Conservation (phyloP, 2,329 filamentous ascomycete species). For the Fusarium metavorans region DNA sequence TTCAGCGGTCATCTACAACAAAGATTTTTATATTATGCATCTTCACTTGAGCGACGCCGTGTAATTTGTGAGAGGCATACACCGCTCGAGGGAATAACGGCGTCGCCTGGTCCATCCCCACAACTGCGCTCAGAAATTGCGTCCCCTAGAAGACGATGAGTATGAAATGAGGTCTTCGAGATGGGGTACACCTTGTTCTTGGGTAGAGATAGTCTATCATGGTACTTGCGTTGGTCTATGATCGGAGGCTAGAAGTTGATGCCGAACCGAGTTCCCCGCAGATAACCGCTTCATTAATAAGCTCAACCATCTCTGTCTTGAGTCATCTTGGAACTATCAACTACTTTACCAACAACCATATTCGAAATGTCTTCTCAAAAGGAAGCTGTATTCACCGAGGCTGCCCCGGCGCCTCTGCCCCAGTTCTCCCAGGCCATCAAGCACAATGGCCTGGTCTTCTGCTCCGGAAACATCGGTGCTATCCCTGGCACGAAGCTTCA, state of each 20-base stretch:
- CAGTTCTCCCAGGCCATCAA: slow-evolving; percentile 72
- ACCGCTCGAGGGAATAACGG: too few relatives aligned
- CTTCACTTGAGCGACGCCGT: too few relatives aligned
- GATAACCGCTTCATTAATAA: neutral
- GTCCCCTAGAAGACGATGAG: too few relatives aligned
- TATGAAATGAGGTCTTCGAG: too few relatives aligned
- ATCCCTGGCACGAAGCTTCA: slow-evolving; percentile 62
- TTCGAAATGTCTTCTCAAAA: neutral
- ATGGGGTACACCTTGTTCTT: neutral
- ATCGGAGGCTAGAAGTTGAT: neutral
- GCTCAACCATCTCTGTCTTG: neutral
- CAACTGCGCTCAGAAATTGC: neutral
- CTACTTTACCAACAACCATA: neutral
- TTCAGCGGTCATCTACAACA: neutral
- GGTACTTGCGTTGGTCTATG: neutral
- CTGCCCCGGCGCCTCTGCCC: slow-evolving; percentile 51
- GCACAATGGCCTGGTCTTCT: slow-evolving; percentile 77
- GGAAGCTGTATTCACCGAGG: neutral
- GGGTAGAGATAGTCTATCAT: neutral
- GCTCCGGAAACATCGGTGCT: slow-evolving; percentile 72
- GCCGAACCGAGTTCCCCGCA: neutral
- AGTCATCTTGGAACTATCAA: neutral
- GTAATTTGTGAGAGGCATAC: too few relatives aligned
- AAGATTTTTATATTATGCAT: neutral
- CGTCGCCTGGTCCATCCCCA: neutral